A percentile compares a stretch with the other conserved stretches of the same genome.
Evolutionary conservation across 441 rosid genomes (phyloP).

Genomic region (Gossypium davidsonii): DNA sequence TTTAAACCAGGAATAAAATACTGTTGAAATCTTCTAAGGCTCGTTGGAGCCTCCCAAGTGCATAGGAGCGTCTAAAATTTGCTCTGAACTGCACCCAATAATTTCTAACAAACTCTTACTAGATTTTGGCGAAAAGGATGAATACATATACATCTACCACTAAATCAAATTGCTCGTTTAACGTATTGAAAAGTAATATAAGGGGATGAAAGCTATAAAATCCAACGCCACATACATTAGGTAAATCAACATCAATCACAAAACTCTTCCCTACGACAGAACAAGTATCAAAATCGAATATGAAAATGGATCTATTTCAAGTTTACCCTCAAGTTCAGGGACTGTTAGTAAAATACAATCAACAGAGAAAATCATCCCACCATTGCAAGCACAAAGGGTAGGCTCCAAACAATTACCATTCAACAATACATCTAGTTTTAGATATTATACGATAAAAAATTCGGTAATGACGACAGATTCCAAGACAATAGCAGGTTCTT

Average conservation of each 20-base stretch:
- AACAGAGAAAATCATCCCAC: background rate
- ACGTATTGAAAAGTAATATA: no score
- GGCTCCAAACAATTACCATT: background rate
- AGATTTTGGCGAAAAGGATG: background rate
- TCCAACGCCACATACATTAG: no score
- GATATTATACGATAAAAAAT: background rate
- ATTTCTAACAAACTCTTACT: background rate
- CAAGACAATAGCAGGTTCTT: background rate
- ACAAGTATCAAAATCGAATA: no score
- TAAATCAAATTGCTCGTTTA: no score
- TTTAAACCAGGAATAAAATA: no score
- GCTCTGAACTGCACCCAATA: background rate
- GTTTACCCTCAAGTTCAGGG: background rate
- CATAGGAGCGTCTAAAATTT: background rate
- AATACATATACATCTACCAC: background rate
- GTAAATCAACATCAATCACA: no score
- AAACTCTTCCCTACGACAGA: no score
- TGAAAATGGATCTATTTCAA: background rate
- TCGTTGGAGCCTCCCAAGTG: background rate
- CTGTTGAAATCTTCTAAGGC: no score
- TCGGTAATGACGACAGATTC: background rate
- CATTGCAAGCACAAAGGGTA: background rate
- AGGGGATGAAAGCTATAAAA: no score
- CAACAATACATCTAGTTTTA: constrained; percentile 3
- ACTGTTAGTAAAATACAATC: background rate